These are phyloP conservation scores for Leccinum discolor DNA, from an alignment of 1,284 basidiomycete genomes.

Conservation along the genomic window DNA sequence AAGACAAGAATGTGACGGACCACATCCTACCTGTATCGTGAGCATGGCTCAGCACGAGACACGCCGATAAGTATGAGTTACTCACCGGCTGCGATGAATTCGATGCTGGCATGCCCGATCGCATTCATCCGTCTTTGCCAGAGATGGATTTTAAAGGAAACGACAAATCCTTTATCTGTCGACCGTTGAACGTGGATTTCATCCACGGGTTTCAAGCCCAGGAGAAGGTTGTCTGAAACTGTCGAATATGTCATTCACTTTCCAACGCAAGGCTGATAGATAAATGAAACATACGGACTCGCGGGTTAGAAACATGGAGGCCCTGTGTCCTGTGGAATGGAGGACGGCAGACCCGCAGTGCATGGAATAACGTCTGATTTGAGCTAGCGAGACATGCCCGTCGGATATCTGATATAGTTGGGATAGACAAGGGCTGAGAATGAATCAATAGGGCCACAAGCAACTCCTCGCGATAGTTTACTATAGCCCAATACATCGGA, in stretches of 20 bases:
- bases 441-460: constrained; percentile 47
- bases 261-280: constrained; percentile 28
- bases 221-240: constrained; percentile 59
- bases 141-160: constrained; percentile 52
- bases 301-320: constrained; percentile 12
- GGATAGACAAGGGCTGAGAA: constrained; percentile 50
- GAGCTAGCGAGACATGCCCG: constrained; percentile 64
- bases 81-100: constrained; percentile 63
- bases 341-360: constrained; percentile 41
- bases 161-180: constrained; percentile 51
- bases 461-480: constrained; percentile 47
- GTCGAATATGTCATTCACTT: constrained; percentile 10
- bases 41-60: not conserved
- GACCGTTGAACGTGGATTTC: constrained; percentile 52
- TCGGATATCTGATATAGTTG: constrained; percentile 58
- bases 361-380: constrained; percentile 65
- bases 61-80: no score
- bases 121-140: constrained; percentile 73
- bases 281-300: constrained; percentile 14
- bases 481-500: constrained; percentile 72
- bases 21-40: constrained; percentile 38
- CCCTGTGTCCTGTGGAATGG: constrained; percentile 25
- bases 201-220: constrained; percentile 54
- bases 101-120: constrained; percentile 49
- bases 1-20: constrained; percentile 27